Evolutionary conservation across 345 rosid species (phyloP), one percentile per base, ranked within the genome.

Genomic region (Corchorus capsularis): DNA sequence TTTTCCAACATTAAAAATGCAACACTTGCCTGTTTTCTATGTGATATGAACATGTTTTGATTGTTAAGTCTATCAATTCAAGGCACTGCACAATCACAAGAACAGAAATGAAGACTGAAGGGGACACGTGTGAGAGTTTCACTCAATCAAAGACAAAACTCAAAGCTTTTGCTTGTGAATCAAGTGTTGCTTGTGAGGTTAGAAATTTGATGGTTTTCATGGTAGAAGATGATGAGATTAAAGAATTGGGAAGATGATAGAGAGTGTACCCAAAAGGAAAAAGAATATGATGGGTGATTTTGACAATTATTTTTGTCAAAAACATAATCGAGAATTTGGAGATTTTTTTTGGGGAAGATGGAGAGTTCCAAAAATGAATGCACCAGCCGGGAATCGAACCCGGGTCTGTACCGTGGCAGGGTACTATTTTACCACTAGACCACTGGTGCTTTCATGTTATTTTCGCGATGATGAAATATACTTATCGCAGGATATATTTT

Each of bases 351-450:
- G 27, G 27, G 27, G 27, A n/a, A n/a, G n/a, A 8, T 10, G 16
- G 0, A 19, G 6, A 64, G 11, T 43, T 20, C 20, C 22, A 9
- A 3, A 3, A 10, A 5, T 4, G 1, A 6, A 35, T 71, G 89
- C 92, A 84, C 90, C 88, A 88, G 89, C 82, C 82, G 85, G 84
- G 81, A 74, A 82, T 85, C 87, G 86, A 91, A 88, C 92, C 89
- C 89, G 86, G 92, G 91, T 88, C 91, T 84, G 85, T 85, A 91
- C 92, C 83, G 85, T 85, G 87, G 89, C 85, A 89, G 86, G 87
- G 87, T 88, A 86, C 89, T 89, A 89, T 91, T 88, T 89, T 91
- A 91, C 92, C 92, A 86, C 90, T 86, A 89, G 93, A 89, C 93
- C 90, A 89, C 89, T 84, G 91, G 92, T 85, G 92, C 91, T 12